phyloP scores from a whole-genome alignment of 768 basidiomycete genomes.

The Psilocybe cyanescens region DNA sequence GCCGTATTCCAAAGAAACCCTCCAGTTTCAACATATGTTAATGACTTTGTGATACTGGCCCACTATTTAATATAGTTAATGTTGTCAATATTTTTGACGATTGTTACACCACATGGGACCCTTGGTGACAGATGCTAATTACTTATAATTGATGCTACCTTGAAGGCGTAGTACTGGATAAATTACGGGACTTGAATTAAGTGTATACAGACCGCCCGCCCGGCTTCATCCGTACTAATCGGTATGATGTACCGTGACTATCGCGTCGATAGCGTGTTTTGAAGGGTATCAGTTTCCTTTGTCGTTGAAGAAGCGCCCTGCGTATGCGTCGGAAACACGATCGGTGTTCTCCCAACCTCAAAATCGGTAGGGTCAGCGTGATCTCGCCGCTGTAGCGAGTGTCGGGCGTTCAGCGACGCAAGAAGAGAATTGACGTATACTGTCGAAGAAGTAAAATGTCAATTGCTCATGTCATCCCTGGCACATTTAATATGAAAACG shows the following conservation, averaged over 20 bases:
- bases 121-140: too few relatives aligned
- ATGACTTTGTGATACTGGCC: too few relatives aligned
- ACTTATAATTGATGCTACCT: too few relatives aligned
- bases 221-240: too few relatives aligned
- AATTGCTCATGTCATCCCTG: not conserved
- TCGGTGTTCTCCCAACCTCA: conserved; percentile 4
- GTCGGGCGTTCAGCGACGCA: conserved; percentile 12
- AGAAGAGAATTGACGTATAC: conserved; percentile 22
- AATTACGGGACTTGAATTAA: too few relatives aligned
- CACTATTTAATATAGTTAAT: too few relatives aligned
- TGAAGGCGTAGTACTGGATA: too few relatives aligned
- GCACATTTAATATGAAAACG: not conserved
- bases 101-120: too few relatives aligned
- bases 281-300: conserved; percentile 7
- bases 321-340: conserved; percentile 9
- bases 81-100: too few relatives aligned
- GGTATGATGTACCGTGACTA: not conserved
- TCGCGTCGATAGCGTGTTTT: not conserved
- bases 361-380: conserved; percentile 11
- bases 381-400: conserved; percentile 10
- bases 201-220: too few relatives aligned
- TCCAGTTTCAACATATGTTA: too few relatives aligned
- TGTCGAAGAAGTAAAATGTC: not conserved
- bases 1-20: too few relatives aligned
- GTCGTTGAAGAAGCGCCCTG: not conserved